A percentile compares a stretch with the other conserved stretches of the same genome.
Evolutionary conservation across 768 basidiomycete genomes (phyloP).

Genomic region (Phylloporus sp.): DNA sequence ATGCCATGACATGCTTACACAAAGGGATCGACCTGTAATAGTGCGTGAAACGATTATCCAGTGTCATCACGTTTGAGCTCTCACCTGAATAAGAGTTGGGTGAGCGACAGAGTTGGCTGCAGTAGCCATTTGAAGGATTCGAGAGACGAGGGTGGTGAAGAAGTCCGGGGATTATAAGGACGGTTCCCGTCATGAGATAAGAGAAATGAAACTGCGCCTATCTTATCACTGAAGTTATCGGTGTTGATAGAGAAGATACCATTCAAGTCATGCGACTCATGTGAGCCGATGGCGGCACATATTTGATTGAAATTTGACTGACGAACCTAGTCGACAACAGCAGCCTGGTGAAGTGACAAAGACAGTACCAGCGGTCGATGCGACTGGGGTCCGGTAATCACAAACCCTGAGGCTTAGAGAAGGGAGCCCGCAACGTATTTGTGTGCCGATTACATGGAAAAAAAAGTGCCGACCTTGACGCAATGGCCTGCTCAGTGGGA

Average conservation of each 20-base stretch:
- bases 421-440: no score
- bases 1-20: conserved; percentile 37
- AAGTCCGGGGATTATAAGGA: conserved; percentile 2
- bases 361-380: no score
- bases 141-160: not conserved
- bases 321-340: no score
- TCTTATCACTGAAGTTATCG: conserved; percentile 16
- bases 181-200: not conserved
- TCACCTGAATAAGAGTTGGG: conserved; percentile 54
- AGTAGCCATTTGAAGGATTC: conserved; percentile 46
- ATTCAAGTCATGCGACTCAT: no score
- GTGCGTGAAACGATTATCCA: not conserved
- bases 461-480: no score
- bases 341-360: no score
- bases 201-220: not conserved
- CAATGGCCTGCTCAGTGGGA: no score
- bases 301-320: no score
- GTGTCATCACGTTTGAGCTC: conserved; percentile 1
- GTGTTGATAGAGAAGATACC: not conserved
- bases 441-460: no score
- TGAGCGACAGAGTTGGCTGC: conserved; percentile 55
- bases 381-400: no score
- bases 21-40: conserved; percentile 60
- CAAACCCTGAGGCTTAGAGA: no score
- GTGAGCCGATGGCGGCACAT: not conserved